phyloP scores from a whole-genome alignment of 345 rosid species.

The Aegle marmelos region DNA sequence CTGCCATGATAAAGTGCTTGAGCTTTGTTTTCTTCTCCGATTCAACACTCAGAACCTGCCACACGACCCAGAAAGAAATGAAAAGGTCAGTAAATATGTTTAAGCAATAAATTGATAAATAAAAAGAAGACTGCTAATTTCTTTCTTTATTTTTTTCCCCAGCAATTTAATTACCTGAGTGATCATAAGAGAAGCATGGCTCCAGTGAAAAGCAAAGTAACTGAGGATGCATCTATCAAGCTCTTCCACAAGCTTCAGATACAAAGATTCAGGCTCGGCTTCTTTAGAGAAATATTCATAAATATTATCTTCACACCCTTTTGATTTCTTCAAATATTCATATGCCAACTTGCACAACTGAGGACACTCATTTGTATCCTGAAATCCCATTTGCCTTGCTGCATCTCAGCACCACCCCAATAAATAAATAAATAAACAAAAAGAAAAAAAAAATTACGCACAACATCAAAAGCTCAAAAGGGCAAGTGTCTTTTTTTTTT shows the following conservation, averaged over 20 bases:
- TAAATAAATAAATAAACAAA: neutral
- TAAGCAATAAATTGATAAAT: no score
- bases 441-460: neutral
- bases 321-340: constrained; percentile 48
- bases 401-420: constrained; percentile 35
- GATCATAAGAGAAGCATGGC: constrained; percentile 56
- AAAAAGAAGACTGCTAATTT: no score
- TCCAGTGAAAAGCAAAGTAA: constrained; percentile 90
- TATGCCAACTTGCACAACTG: constrained; percentile 63
- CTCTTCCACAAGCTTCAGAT: constrained; percentile 65
- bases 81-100: no score
- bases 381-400: constrained; percentile 86
- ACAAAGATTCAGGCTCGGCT: constrained; percentile 53
- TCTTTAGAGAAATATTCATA: constrained; percentile 48
- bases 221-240: constrained; percentile 76
- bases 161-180: constrained; percentile 40
- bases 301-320: constrained; percentile 57
- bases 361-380: constrained; percentile 64
- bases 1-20: constrained; percentile 73
- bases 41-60: constrained; percentile 58
- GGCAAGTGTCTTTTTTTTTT: neutral
- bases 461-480: neutral
- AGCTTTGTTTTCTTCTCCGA: constrained; percentile 54
- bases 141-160: no score
- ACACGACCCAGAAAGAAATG: neutral